These are phyloP conservation scores for Fusarium agapanthi DNA, from an alignment of 2,329 filamentous ascomycete species.

Conservation along the genomic window DNA sequence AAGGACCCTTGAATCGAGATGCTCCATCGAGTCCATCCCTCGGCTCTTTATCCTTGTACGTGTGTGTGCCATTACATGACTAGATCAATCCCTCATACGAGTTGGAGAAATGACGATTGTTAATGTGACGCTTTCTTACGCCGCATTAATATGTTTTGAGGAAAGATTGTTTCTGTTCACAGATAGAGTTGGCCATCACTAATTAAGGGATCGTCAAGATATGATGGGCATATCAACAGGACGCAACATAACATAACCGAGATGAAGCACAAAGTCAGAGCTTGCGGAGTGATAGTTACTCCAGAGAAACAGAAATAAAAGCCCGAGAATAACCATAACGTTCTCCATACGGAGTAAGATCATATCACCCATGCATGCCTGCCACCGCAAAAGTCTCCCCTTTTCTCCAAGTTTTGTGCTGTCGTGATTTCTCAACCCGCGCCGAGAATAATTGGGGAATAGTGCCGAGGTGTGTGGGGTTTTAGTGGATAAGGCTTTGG, in stretches of 20 bases:
- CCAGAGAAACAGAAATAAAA: background rate
- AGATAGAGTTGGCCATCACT: background rate
- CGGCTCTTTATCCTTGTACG: constrained; percentile 20
- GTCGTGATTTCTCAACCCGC: background rate
- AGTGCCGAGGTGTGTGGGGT: constrained; percentile 13
- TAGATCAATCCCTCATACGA: constrained; percentile 1
- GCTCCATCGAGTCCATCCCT: constrained; percentile 17
- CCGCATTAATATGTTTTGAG: background rate
- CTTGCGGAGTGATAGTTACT: background rate
- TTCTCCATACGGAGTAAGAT: background rate
- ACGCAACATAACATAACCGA: background rate
- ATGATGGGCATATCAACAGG: background rate
- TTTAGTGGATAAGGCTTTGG: constrained; percentile 1
- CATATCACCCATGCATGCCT: background rate
- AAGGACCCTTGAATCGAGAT: constrained; percentile 15
- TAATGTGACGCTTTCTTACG: background rate
- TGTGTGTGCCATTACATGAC: constrained; percentile 1
- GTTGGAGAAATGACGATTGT: constrained; percentile 6
- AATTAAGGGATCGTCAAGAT: background rate
- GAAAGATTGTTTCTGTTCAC: background rate
- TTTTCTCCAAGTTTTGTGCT: constrained; percentile 13
- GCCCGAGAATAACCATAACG: constrained; percentile 8
- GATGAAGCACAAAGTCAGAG: background rate
- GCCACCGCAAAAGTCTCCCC: background rate
- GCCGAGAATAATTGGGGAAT: constrained; percentile 28